Percentiles rank a stretch among this genome's conserved stretches.
Evolutionary conservation across 345 rosid genomes (phyloP).

Genomic region (Salix viminalis): DNA sequence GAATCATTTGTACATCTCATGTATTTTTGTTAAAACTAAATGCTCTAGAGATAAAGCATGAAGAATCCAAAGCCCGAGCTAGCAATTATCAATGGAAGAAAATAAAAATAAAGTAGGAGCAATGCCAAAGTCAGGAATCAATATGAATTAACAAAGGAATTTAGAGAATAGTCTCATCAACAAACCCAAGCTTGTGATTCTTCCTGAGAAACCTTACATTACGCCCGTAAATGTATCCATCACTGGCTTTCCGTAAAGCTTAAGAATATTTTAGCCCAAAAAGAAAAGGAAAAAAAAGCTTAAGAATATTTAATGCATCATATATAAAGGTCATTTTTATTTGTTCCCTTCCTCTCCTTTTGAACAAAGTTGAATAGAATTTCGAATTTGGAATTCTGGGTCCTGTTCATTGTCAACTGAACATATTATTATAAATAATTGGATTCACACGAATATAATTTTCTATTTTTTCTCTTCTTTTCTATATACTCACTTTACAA

Average conservation of each 20-base stretch:
- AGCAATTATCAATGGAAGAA: constrained; percentile 16
- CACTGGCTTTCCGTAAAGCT: constrained; percentile 45
- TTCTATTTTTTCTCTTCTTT: neutral
- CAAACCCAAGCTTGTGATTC: constrained; percentile 29
- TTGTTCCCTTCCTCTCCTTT: neutral
- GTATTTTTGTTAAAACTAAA: too few species aligned
- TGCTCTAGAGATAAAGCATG: constrained; percentile 13
- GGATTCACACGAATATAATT: constrained; percentile 30
- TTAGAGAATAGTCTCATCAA: constrained; percentile 23
- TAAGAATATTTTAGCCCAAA: constrained; percentile 35
- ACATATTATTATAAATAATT: constrained; percentile 18
- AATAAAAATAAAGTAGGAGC: neutral
- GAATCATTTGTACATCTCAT: too few species aligned
- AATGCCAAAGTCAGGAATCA: constrained; percentile 20
- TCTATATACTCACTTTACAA: too few species aligned
- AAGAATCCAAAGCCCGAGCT: constrained; percentile 24
- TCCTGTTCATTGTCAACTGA: neutral
- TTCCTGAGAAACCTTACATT: constrained; percentile 26
- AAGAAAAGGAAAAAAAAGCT: too few species aligned
- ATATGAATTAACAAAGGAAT: constrained; percentile 28
- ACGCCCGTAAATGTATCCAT: constrained; percentile 42
- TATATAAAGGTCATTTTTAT: constrained; percentile 24
- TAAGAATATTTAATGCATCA: constrained; percentile 10
- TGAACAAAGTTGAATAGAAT: constrained; percentile 10
- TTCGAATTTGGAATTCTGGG: constrained; percentile 18